Conservation (phyloP, 2,329 filamentous ascomycete genomes). For the Cryphonectria japonica region DNA sequence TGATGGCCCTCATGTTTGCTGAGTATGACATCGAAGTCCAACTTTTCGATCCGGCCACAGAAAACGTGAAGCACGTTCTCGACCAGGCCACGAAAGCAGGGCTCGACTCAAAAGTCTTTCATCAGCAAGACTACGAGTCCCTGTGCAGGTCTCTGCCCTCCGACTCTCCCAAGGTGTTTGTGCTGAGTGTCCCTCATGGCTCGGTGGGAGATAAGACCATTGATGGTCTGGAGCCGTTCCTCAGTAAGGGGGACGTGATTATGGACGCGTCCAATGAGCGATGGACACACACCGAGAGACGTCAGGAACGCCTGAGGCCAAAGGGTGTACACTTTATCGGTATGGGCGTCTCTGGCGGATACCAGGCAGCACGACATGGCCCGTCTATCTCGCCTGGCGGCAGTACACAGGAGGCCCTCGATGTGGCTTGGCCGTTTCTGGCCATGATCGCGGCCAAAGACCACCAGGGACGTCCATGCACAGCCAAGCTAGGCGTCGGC, state of each 20-base stretch:
- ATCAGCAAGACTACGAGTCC: conserved; percentile 49
- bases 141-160: conserved; percentile 51
- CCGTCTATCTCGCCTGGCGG: conserved; percentile 71
- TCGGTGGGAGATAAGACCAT: conserved; percentile 43
- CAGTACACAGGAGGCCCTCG: conserved; percentile 55
- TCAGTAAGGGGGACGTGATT: conserved; percentile 66
- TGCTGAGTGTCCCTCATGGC: conserved; percentile 57
- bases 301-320: conserved; percentile 59
- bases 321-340: conserved; percentile 69
- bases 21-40: conserved; percentile 59
- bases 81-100: conserved; percentile 37
- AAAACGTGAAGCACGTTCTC: conserved; percentile 50
- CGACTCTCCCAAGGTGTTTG: conserved; percentile 49
- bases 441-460: conserved; percentile 66
- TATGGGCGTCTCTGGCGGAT: conserved; percentile 70
- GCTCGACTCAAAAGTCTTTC: conserved; percentile 37
- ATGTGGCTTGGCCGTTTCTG: conserved; percentile 64
- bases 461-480: conserved; percentile 60
- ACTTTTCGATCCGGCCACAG: conserved; percentile 53
- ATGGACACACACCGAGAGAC: conserved; percentile 65
- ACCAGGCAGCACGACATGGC: conserved; percentile 67
- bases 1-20: conserved; percentile 61
- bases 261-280: conserved; percentile 72
- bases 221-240: conserved; percentile 45
- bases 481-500: conserved; percentile 61